Base-by-base conservation (phyloP, 169 alveolate genomes). In the Amoebophrya sp. region DNA sequence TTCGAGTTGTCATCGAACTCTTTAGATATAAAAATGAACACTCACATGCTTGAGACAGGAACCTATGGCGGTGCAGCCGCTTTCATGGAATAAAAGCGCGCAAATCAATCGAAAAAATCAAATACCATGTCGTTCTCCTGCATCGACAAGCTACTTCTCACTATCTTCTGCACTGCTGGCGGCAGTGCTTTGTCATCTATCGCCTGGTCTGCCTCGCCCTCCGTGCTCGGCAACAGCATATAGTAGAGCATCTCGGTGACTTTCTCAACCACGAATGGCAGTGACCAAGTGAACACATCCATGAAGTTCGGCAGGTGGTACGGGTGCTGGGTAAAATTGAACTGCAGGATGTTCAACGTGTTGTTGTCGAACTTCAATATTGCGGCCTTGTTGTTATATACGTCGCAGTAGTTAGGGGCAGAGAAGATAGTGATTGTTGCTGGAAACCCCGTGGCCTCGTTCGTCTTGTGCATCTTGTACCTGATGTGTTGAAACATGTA, bases 391-490 rank as follows among this genome's bases (percentile, higher is more conserved):
- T 98, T 98, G 90, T 97, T 97, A 93, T 98, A 97, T 5, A 96
- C 98, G 93, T 98, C 99, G 94, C 99, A 98, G 93, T 98, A 98
- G 92, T 98, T 98, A 23, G 99, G 99, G 15, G 99, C 99, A 41
- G 99, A 96, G 92, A 98, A 98, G 40, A 98, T 97, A 15, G 99
- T 98, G 40, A 98, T 98, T 31, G 97, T 93, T 43, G 94, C 89
- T 91, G 99, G 97, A 93, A 96, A 94, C 31, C 96, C 95, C 1
- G 93, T 92, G 90, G 93, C 92, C 39, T 95, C 94, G 89, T 96
- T 95, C 93, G 97, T 95, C 90, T 94, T 94, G 90, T 94, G 94
- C 95, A 94, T 94, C 48, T 94, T 94, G 92, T 92, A 90, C 87
- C 91, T 48, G 69, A 7, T 1, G 67, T n/a, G n/a, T n/a, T n/a